Evolutionary conservation across 2,329 filamentous ascomycete genomes (phyloP).

Genomic region (Cryphonectria naterciae): DNA sequence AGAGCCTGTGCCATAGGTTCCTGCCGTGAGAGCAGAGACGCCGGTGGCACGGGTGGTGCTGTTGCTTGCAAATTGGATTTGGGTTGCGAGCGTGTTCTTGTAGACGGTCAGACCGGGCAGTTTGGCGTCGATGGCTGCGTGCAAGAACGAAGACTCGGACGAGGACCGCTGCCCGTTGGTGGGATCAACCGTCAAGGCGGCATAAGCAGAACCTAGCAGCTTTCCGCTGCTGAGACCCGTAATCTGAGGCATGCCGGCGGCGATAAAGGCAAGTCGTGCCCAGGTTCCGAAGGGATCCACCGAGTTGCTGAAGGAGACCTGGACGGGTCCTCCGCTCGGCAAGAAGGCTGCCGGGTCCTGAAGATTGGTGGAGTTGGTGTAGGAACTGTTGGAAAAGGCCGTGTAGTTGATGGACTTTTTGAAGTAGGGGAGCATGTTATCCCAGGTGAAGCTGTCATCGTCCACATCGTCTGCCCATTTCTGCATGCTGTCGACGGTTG

Average conservation of each 20-base stretch:
- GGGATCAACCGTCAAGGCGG: conserved; percentile 20
- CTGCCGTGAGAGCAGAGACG: conserved; percentile 17
- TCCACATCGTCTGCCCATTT: conserved; percentile 21
- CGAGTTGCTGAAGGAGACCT: conserved; percentile 25
- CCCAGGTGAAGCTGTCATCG: conserved; percentile 24
- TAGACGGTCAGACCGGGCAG: conserved; percentile 29
- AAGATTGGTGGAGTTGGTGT: conserved; percentile 24
- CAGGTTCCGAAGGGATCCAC: conserved; percentile 24
- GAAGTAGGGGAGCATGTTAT: conserved; percentile 24
- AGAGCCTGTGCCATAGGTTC: conserved; percentile 19
- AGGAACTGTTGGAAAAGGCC: conserved; percentile 12
- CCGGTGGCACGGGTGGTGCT: conserved; percentile 15
- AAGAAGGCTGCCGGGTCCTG: conserved; percentile 16
- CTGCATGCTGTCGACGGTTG: conserved; percentile 16
- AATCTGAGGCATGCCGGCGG: conserved; percentile 21
- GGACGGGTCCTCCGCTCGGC: conserved; percentile 18
- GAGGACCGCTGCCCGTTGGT: conserved; percentile 17
- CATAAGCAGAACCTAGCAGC: conserved; percentile 20
- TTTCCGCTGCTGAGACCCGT: conserved; percentile 22
- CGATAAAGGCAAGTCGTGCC: conserved; percentile 17
- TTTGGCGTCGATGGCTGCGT: conserved; percentile 31
- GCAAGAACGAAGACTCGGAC: conserved; percentile 22
- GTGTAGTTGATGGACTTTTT: conserved; percentile 19
- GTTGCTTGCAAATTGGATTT: conserved; percentile 9
- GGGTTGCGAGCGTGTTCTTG: conserved; percentile 7